phyloP scores from a whole-genome alignment of 345 rosid species.

The Geranium rotundifolium region DNA sequence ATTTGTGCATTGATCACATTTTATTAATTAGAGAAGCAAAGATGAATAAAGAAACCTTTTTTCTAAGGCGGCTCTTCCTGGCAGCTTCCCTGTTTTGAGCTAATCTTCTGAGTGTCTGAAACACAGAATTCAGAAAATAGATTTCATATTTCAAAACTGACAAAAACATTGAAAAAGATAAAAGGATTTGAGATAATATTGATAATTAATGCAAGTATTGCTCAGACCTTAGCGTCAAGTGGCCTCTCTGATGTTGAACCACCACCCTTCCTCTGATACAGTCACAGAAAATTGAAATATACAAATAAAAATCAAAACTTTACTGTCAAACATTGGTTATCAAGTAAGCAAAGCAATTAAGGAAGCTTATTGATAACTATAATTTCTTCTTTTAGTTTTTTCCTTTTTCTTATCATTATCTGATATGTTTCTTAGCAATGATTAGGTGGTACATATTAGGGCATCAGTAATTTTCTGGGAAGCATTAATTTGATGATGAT shows the following conservation, averaged over 20 bases:
- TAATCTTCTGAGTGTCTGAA: slow-evolving; percentile 87
- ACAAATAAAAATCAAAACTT: not conserved
- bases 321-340: too few relatives aligned
- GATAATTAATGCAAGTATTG: not conserved
- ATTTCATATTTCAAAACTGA: not conserved
- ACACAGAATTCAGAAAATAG: slow-evolving; percentile 5
- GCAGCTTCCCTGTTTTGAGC: slow-evolving; percentile 99
- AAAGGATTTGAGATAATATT: not conserved
- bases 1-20: not conserved
- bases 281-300: slow-evolving; percentile 10
- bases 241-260: slow-evolving; percentile 65
- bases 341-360: too few relatives aligned
- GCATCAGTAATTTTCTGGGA: slow-evolving; percentile 16
- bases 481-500: slow-evolving; percentile 7
- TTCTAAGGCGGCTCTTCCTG: slow-evolving; percentile 89
- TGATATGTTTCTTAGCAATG: not conserved
- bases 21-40: not conserved
- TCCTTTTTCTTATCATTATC: not conserved
- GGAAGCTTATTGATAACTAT: not conserved
- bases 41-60: slow-evolving; percentile 41
- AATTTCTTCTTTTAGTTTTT: too few relatives aligned
- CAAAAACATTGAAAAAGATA: not conserved
- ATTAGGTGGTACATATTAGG: not conserved
- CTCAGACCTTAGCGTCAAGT: slow-evolving; percentile 79
- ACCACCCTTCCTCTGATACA: slow-evolving; percentile 57